Evolutionary conservation across 139 green algal genomes (phyloP).

Genomic region (Klebsormidium nitens): DNA sequence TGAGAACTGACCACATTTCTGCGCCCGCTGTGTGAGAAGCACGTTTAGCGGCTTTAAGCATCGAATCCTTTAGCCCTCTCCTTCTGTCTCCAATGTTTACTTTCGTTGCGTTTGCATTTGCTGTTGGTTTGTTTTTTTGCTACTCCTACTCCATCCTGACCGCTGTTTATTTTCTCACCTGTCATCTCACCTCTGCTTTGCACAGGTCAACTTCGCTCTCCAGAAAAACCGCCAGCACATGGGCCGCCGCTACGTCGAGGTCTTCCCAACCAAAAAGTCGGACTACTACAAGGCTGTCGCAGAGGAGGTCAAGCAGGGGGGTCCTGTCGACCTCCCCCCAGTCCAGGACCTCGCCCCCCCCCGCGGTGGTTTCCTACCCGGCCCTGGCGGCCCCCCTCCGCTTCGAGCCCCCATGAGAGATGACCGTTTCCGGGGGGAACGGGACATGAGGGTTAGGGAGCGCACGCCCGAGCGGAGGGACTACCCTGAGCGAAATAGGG

Average conservation of each 20-base stretch:
- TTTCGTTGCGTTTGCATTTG: too few species aligned
- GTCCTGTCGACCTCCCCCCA: slow-evolving; percentile 47
- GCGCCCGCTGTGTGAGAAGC: too few species aligned
- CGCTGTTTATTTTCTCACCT: neutral
- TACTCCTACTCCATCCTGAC: too few species aligned
- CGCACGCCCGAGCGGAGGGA: slow-evolving; percentile 12
- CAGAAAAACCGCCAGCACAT: slow-evolving; percentile 61
- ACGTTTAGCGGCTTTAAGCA: too few species aligned
- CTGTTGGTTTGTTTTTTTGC: too few species aligned
- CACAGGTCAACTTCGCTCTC: neutral
- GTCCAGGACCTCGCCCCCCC: slow-evolving; percentile 5
- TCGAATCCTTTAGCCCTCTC: too few species aligned
- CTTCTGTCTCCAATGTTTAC: too few species aligned
- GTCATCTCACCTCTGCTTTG: neutral
- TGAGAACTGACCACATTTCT: too few species aligned
- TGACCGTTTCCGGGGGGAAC: slow-evolving; percentile 3
- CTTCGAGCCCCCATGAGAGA: neutral
- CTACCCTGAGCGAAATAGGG: slow-evolving; percentile 12
- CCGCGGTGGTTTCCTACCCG: neutral
- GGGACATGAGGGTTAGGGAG: slow-evolving; percentile 7
- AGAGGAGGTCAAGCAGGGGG: slow-evolving; percentile 37
- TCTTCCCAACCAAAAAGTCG: slow-evolving; percentile 18
- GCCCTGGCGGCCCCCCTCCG: neutral
- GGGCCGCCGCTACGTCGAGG: slow-evolving; percentile 78
- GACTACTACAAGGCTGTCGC: slow-evolving; percentile 36